Evolutionary conservation across 345 rosid genomes (phyloP), one percentile per base, ranked within the genome.

Genomic region (Cardamine resedifolia): DNA sequence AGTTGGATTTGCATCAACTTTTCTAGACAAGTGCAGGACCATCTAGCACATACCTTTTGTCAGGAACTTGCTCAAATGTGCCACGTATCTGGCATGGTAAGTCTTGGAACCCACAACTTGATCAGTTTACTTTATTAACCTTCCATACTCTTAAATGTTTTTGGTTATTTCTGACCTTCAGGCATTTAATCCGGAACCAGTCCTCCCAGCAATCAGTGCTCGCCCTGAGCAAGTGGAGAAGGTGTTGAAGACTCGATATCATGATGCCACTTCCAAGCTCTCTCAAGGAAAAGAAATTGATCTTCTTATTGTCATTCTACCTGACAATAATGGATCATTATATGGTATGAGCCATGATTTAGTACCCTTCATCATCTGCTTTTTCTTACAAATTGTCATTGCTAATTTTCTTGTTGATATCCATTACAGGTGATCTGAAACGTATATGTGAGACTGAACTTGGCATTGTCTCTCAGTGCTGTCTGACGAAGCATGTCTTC

Each of bases 381-480:
- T 70, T 56, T 27, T 2, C 39, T 6, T 56, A 16, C 28, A 14
- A 49, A 44, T 68, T 61, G 12, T 12, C 33, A 45, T 61, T 33
- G 0, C 23, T 26, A 56, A 41, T 28, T 77, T 30, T 11, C 41
- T 44, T 21, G 1, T n/a, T 34, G 51, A 49, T 57, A 66, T 76
- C 10, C 59, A 2, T 77, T 79, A 52, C 83, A 96, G 99, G 99
- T 84, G 99, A 92, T 72, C 73, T 96, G 75, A 96, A 96, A 79
- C 84, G 99, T 18, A 92, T 92, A 50, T 96, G 99, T 76, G 99
- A 96, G 81, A 96, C 99, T 0, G 98, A 96, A 59, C 98, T 96
- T 28, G 99, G 99, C 23, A 80, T 92, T 45, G 98, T 96, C 47
- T 92, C 98, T 27, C 99, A 96, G 72, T 96, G 99, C 82, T 96